Evolutionary conservation across 23 red algal genomes (phyloP), one percentile per base, ranked within the genome.

Genomic region (Gracilaria caudata): DNA sequence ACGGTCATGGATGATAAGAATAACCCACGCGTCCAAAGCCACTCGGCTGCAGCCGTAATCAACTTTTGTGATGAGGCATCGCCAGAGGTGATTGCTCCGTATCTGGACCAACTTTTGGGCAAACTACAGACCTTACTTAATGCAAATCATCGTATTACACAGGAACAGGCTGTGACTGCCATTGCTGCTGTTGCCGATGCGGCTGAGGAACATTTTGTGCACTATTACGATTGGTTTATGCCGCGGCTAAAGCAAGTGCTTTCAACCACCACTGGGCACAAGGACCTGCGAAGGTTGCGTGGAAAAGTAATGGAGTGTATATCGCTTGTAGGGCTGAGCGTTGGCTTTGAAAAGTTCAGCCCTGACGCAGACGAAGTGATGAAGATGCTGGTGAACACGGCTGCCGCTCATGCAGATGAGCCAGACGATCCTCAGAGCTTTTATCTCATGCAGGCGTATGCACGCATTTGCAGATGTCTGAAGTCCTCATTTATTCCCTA

Each of bases 21-120:
- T 8, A 93, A 95, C 64, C 93, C 94, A 46, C 88, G 96, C 24
- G 96, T 98, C 13, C 96, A 94, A 82, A 89, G 81, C 41, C 96
- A 98, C 66, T 93, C 93, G 23, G 96, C 96, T 8, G 96, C 96
- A 45, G 96, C 96, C 29, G 86, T 98, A 5, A 98, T 98, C 73
- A 98, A 98, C 89, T 98, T 98, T 86, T 98, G 96, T 77, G 96
- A 98, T 78, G 96, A 98, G 78, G 96, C 96, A 2, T 75, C 92
- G 46, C 81, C 92, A 10, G 80, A 74, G 44, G 78, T 92, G 14
- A 90, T 98, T 49, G 87, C 63, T 36, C 96, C 93, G 20, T 98
- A 98, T 45, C 88, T 98, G 46, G 93, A 98, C 41, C 51, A 64
- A 13, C 78, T 98, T 51, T 57, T 98, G 7, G 87, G 70, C 29